Conservation (phyloP, 208 protist genomes). For the Crithidia acanthocephali region DNA sequence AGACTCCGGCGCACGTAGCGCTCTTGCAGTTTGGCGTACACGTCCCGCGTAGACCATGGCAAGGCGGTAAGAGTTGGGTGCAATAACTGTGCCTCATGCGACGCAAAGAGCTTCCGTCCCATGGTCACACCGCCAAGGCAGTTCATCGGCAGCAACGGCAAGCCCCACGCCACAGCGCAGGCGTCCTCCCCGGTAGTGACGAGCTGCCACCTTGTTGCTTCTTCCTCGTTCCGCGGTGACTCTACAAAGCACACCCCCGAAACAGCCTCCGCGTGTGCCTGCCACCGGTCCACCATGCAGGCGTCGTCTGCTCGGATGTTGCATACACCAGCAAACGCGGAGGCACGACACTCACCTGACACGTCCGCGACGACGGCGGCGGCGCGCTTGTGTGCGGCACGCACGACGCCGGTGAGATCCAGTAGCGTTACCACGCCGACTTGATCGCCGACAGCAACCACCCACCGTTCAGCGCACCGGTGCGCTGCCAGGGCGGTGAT, state of each 20-base stretch:
- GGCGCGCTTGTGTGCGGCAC: slow-evolving; percentile 10
- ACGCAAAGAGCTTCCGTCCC: background rate
- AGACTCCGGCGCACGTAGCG: slow-evolving; percentile 27
- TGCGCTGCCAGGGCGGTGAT: slow-evolving; percentile 51
- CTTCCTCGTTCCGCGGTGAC: background rate
- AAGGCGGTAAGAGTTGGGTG: slow-evolving; percentile 9
- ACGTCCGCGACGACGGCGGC: background rate
- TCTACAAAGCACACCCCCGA: slow-evolving; percentile 36
- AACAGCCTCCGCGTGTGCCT: slow-evolving; percentile 61
- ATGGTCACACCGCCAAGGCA: background rate
- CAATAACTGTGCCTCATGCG: background rate
- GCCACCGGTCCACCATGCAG: slow-evolving; percentile 74
- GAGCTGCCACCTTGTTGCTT: slow-evolving; percentile 2
- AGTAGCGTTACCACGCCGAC: slow-evolving; percentile 53
- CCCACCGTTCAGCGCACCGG: slow-evolving; percentile 3
- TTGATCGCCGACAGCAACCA: slow-evolving; percentile 63
- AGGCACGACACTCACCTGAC: background rate
- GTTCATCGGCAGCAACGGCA: slow-evolving; percentile 3
- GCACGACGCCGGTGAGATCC: slow-evolving; percentile 48
- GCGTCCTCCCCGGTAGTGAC: slow-evolving; percentile 26
- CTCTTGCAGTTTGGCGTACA: slow-evolving; percentile 23
- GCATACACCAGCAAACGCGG: background rate
- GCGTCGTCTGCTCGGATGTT: slow-evolving; percentile 14
- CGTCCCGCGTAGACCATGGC: slow-evolving; percentile 12
- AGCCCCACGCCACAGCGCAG: slow-evolving; percentile 16